Base-by-base conservation (phyloP, 345 rosid genomes). In the Citrus hindsii region DNA sequence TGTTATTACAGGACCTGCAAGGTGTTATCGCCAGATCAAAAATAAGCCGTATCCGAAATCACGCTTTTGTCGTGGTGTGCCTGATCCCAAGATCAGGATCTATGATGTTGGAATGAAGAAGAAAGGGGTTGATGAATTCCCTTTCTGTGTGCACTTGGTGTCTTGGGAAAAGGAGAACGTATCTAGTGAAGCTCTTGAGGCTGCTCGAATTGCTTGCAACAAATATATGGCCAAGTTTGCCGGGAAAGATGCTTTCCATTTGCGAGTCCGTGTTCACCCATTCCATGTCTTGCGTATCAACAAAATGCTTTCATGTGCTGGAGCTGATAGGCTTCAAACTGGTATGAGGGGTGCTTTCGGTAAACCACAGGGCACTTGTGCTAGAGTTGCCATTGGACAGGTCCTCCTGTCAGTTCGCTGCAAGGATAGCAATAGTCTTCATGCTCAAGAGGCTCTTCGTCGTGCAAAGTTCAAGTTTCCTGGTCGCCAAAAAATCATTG, bases 221-320 rank as follows among this genome's bases (percentile, higher is more conserved):
- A 92, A 92, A 76, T 92, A 92, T 7, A 92, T 90, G 94, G 80
- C 91, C 25, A 92, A 92, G 74, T 89, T 51, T 72, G 94, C 96
- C 1, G 96, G 96, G 9, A 92, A 92, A 56, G 96, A 92, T 80
- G 94, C 96, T 40, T 92, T 92, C 84, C 96, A 92, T 77, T 72
- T 92, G 81, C 86, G 96, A 33, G 92, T 90, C 61, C 82, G 94
- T 67, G 96, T 92, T 66, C 96, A 92, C 76, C 94, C 94, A 6
- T 92, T 90, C 87, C 96, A 92, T 86, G 96, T 92, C 69, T 42
- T 92, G 73, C 88, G 96, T 38, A 92, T 92, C 82, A 92, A 90
- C 88, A 90, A 92, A 86, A 92, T 92, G 96, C 94, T 92, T 82
- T 92, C 96, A 0, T 90, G 96, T 82, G 96, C 96, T 67, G 96